Evolutionary conservation across 768 basidiomycete genomes (phyloP).

Genomic region (Mycena rosella): DNA sequence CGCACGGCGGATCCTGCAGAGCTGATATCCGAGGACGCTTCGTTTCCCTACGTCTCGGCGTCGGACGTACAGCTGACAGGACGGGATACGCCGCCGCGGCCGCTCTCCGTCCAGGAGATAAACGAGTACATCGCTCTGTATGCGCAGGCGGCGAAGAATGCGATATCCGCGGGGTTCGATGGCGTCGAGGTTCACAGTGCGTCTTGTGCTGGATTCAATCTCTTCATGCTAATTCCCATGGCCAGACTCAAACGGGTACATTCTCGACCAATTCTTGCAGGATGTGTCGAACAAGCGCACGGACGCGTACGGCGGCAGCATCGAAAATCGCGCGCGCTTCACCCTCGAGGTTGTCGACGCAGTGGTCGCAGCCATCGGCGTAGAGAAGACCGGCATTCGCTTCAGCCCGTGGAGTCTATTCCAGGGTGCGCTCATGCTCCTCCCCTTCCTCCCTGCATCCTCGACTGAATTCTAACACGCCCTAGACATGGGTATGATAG

Average conservation of each 20-base stretch:
- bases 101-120: constrained; percentile 54
- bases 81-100: constrained; percentile 32
- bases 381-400: constrained; percentile 56
- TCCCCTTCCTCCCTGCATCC: background rate
- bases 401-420: constrained; percentile 55
- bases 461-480: background rate
- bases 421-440: constrained; percentile 34
- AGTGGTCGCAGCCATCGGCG: constrained; percentile 55
- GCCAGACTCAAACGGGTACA: constrained; percentile 46
- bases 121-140: constrained; percentile 49
- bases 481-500: background rate
- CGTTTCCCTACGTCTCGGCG: constrained; percentile 41
- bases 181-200: constrained; percentile 48
- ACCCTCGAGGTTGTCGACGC: constrained; percentile 58
- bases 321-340: constrained; percentile 63
- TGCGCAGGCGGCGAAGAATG: constrained; percentile 56
- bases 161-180: constrained; percentile 63
- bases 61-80: constrained; percentile 36
- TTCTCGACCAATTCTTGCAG: constrained; percentile 61
- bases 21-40: constrained; percentile 7
- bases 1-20: constrained; percentile 42
- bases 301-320: constrained; percentile 64
- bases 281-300: constrained; percentile 56
- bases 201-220: too few species aligned
- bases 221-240: background rate